Evolutionary conservation across 805 yeast genomes (phyloP), one percentile per base, ranked within the genome.

Genomic region (Candida silvicultrix): DNA sequence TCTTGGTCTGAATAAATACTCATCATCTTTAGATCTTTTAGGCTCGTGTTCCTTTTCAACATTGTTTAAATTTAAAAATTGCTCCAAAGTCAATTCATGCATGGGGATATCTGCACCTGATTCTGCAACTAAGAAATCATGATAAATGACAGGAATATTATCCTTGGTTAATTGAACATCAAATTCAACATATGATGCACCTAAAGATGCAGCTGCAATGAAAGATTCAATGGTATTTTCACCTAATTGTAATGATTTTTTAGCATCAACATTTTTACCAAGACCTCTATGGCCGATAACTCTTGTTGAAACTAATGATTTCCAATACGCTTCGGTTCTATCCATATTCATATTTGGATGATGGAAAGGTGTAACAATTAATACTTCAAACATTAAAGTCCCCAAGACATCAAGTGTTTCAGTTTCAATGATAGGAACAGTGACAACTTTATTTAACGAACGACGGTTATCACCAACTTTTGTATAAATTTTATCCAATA

Each of bases 251-350:
- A 92, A 73, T 4, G 96, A 85, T 50, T 79, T 82, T 41, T 83
- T 75, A 38, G 76, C 75, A 47, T 81, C 74, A 43, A 77, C 74
- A 66, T 92, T 92, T 69, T 89, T 90, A 54, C 98, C 98, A 52
- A 89, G 71, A 5, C 98, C 98, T 58, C 98, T 78, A 65, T 92
- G 98, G 2, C 98, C 98, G 66, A 92, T 92, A 22, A 92, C 96
- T 49, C 96, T 74, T 1, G 97, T 87, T 0, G 92, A 78, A 5
- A 86, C 89, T 45, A 89, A 69, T 14, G 94, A 88, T 58, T 85
- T 87, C 97, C 97, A 92, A 66, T 89, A 90, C 1, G 94, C 83
- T 44, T 86, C 85, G 1, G 88, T 77, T 54, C 85, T 70, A 31
- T 53, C 72, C n/a, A 84, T 66, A 11, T 76, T 74, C 81, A 84